Evolutionary conservation across 768 basidiomycete genomes (phyloP), one percentile per base, ranked within the genome.

Genomic region (Sporobolomyces roseus): DNA sequence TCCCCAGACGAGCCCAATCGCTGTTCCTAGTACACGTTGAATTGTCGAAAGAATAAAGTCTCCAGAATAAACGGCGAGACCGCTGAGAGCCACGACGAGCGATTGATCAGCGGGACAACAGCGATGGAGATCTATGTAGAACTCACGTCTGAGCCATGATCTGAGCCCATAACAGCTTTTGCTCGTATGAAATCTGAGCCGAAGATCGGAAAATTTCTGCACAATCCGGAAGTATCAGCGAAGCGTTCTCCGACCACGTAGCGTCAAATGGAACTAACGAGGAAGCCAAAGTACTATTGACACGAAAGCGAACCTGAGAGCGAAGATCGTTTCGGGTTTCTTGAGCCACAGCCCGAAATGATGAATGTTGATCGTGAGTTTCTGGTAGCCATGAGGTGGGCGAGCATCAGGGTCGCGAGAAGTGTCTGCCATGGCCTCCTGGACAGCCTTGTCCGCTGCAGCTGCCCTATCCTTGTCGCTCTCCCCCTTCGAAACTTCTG

Each of bases 91-190:
- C 17, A 16, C 9, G 10, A 23, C 38, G 38, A 9, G 9, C 38
- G 17, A 41, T 41, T 9, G 17, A 9, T 9, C 38, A 41, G 38
- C 38, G 38, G 17, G 38, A 2, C 53, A 23, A 12, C 10, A 25
- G 45, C n/a, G n/a, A n/a, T n/a, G n/a, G n/a, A n/a, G n/a, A n/a
- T n/a, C n/a, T n/a, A n/a, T n/a, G n/a, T n/a, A n/a, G 45, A 27
- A 85, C 65, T 19, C 83, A 84, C 1, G 83, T 85, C 71, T 86
- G 85, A 0, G 83, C 82, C 83, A 85, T 85, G 74, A 86, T 84
- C 54, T 85, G 77, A 7, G 84, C 84, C 84, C 84, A 85, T 6
- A 65, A 41, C 65, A 70, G 61, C 25, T 70, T 63, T 45, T 13
- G 21, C 45, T 65, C 25, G 61, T 65, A 71, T 2, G 52, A 33